A percentile compares a stretch with the other conserved stretches of the same genome.
Conservation (phyloP, 805 yeast genomes). For the Lachancea quebecensis region DNA sequence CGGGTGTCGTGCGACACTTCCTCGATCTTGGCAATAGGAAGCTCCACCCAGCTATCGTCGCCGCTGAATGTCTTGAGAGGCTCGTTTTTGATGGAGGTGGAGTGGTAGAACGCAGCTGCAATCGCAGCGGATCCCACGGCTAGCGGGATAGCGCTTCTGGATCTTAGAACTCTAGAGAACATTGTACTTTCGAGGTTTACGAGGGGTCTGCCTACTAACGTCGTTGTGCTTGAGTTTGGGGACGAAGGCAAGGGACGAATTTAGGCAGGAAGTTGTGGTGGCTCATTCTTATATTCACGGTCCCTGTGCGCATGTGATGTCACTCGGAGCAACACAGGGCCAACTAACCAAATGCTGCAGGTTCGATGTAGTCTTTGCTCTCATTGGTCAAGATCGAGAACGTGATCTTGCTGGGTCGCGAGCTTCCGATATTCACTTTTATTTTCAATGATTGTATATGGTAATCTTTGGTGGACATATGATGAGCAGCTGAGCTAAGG, state of each 20-base stretch:
- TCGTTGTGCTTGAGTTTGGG: neutral
- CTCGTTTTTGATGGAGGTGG: slow-evolving; percentile 31
- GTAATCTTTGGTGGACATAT: too few relatives aligned
- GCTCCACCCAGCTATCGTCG: slow-evolving; percentile 64
- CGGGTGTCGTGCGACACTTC: slow-evolving; percentile 58
- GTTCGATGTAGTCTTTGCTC: neutral
- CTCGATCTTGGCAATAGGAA: slow-evolving; percentile 40
- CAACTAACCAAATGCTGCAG: neutral
- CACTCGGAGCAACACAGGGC: neutral
- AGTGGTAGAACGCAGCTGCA: slow-evolving; percentile 29
- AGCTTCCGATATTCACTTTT: neutral
- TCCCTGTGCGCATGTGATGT: neutral
- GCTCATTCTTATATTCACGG: neutral
- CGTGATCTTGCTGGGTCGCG: neutral
- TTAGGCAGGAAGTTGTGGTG: neutral
- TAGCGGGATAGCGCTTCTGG: slow-evolving; percentile 30
- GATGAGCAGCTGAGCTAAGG: too few relatives aligned
- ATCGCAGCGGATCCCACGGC: slow-evolving; percentile 45
- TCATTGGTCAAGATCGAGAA: slow-evolving; percentile 2
- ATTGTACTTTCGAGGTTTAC: slow-evolving; percentile 6
- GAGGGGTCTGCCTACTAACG: neutral
- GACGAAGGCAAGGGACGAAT: too few relatives aligned
- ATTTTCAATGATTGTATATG: neutral
- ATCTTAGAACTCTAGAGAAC: slow-evolving; percentile 22
- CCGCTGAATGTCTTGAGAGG: slow-evolving; percentile 47